A percentile compares a stretch with the other conserved stretches of the same genome.
These are phyloP conservation scores for Globisporangium apiculatum DNA, from an alignment of 352 stramenopile species.

Conservation along the genomic window DNA sequence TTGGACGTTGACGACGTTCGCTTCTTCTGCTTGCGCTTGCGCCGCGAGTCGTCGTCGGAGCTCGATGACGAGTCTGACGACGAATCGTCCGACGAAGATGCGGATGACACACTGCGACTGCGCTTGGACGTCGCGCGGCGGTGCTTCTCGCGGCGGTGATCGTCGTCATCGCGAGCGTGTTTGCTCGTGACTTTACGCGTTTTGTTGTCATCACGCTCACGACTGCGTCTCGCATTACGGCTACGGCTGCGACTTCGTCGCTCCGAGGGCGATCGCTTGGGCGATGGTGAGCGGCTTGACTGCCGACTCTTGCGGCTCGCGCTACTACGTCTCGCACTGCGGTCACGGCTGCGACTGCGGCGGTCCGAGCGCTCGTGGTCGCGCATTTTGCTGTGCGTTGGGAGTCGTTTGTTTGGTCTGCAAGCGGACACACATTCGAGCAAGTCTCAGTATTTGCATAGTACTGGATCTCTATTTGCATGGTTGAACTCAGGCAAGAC, in stretches of 20 bases:
- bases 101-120: constrained; percentile 8
- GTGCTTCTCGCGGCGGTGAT: too few relatives aligned
- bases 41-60: constrained; percentile 5
- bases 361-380: neutral
- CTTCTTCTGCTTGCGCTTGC: constrained; percentile 14
- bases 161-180: too few relatives aligned
- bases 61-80: neutral
- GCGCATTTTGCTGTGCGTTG: neutral
- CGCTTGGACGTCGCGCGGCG: constrained; percentile 5
- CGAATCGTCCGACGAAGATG: constrained; percentile 19
- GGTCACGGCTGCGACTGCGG: constrained; percentile 4
- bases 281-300: constrained; percentile 1
- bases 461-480: too few relatives aligned
- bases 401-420: too few relatives aligned
- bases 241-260: constrained; percentile 6
- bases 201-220: too few relatives aligned
- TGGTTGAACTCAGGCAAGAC: neutral
- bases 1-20: constrained; percentile 13
- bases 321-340: constrained; percentile 4
- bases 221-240: constrained; percentile 10
- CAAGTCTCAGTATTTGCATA: too few relatives aligned
- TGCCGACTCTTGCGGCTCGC: neutral
- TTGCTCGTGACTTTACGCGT: too few relatives aligned
- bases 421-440: neutral
- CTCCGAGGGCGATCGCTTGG: neutral